Evolutionary conservation across 257 asterid species (phyloP).

Genomic region (Thymus mandschuricus): DNA sequence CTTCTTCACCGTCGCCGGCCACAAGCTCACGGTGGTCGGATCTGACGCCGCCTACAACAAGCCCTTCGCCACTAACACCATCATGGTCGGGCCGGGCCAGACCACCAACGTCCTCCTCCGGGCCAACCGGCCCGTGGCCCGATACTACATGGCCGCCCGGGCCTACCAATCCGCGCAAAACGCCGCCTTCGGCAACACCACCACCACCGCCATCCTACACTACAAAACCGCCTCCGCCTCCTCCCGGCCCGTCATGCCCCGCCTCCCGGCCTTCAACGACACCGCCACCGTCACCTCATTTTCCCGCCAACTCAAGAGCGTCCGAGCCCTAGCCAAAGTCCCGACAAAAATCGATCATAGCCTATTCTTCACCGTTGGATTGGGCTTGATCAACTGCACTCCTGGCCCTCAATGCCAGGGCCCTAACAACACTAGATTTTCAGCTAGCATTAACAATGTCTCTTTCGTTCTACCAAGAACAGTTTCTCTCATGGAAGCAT

Average conservation of each 20-base stretch:
- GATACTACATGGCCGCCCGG: constrained; percentile 59
- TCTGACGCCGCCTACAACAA: constrained; percentile 57
- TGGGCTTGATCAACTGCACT: constrained; percentile 54
- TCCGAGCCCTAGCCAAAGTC: constrained; percentile 41
- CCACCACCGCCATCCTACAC: constrained; percentile 65
- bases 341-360: constrained; percentile 45
- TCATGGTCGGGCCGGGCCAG: constrained; percentile 79
- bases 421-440: constrained; percentile 58
- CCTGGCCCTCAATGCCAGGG: constrained; percentile 73
- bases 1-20: constrained; percentile 64
- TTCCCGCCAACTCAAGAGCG: constrained; percentile 42
- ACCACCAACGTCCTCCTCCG: constrained; percentile 62
- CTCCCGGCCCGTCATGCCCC: constrained; percentile 45
- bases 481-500: constrained; percentile 57
- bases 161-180: constrained; percentile 54
- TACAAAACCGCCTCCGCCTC: constrained; percentile 33
- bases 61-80: constrained; percentile 53
- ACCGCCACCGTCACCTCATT: constrained; percentile 49
- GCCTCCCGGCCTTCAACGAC: constrained; percentile 60
- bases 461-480: constrained; percentile 51
- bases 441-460: constrained; percentile 66
- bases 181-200: constrained; percentile 63
- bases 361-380: constrained; percentile 56
- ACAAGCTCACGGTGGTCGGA: constrained; percentile 61
- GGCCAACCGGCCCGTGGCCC: constrained; percentile 52